Conservation (phyloP, 352 stramenopile species). For the Pythium dissotocum region DNA sequence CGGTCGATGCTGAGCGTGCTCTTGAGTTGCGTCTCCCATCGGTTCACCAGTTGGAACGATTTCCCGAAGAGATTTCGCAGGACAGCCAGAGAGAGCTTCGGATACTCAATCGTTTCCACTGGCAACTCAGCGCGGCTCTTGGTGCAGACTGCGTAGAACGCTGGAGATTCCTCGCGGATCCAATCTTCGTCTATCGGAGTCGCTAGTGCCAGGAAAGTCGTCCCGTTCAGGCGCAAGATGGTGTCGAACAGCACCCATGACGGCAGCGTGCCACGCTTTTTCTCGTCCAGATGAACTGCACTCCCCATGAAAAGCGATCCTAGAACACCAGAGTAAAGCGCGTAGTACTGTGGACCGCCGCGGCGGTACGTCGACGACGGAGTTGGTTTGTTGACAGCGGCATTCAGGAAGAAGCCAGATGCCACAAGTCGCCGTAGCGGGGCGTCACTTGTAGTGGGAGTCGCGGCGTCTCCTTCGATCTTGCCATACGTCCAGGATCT, state of each 20-base stretch:
- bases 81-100: slow-evolving; percentile 13
- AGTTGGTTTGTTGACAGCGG: slow-evolving; percentile 23
- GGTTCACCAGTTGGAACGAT: slow-evolving; percentile 17
- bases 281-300: slow-evolving; percentile 14
- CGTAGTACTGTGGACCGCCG: slow-evolving; percentile 23
- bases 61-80: slow-evolving; percentile 29
- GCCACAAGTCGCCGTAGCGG: slow-evolving; percentile 18
- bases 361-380: not conserved
- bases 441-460: slow-evolving; percentile 1
- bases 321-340: slow-evolving; percentile 24
- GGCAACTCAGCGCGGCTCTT: slow-evolving; percentile 15
- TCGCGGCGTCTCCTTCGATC: not conserved
- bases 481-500: slow-evolving; percentile 14
- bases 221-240: slow-evolving; percentile 19
- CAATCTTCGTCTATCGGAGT: slow-evolving; percentile 31
- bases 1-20: slow-evolving; percentile 27
- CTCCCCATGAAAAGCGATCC: slow-evolving; percentile 13
- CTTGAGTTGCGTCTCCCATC: slow-evolving; percentile 25
- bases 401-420: slow-evolving; percentile 31
- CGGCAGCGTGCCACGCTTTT: slow-evolving; percentile 1
- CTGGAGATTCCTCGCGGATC: slow-evolving; percentile 24
- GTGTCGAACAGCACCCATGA: slow-evolving; percentile 29
- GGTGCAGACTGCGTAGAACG: slow-evolving; percentile 19
- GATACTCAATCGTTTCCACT: slow-evolving; percentile 10
- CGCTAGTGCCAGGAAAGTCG: slow-evolving; percentile 11